Conservation (phyloP, 331 rosid species). For the Rhamnella rubrinervis region DNA sequence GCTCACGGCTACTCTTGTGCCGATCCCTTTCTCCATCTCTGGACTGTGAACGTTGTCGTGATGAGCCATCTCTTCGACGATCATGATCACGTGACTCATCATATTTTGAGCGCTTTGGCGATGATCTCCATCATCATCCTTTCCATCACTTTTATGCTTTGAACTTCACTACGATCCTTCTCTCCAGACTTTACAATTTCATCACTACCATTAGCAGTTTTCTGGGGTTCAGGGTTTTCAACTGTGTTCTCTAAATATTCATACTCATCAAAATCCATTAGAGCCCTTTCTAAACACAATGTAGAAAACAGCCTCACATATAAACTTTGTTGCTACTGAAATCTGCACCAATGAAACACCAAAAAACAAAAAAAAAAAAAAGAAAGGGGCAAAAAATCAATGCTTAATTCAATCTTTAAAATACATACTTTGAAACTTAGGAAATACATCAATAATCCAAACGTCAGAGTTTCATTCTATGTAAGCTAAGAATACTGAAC, state of each 20-base stretch:
- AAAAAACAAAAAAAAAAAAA: no score
- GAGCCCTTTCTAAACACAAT: constrained; percentile 5
- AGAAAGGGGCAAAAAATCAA: no score
- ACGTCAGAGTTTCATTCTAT: neutral
- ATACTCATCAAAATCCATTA: constrained; percentile 89
- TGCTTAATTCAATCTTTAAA: no score
- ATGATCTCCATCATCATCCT: constrained; percentile 41
- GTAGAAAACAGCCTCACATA: constrained; percentile 10
- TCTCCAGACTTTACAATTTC: constrained; percentile 46
- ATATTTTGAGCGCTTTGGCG: constrained; percentile 50
- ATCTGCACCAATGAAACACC: constrained; percentile 28
- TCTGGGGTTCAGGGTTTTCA: constrained; percentile 54
- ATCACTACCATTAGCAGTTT: constrained; percentile 43
- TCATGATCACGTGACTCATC: constrained; percentile 55
- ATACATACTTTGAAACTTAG: no score
- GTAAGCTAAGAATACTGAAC: neutral
- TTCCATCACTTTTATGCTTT: constrained; percentile 51
- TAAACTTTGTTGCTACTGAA: constrained; percentile 11
- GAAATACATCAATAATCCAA: no score
- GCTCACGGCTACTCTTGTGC: constrained; percentile 45
- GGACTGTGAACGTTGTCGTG: constrained; percentile 50
- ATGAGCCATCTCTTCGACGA: constrained; percentile 46
- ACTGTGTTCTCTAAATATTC: constrained; percentile 89
- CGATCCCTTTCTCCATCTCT: constrained; percentile 59
- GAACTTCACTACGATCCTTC: constrained; percentile 53